Evolutionary conservation across 108 stramenopile genomes (phyloP).

Genomic region (Pseudonitzschia pungens): DNA sequence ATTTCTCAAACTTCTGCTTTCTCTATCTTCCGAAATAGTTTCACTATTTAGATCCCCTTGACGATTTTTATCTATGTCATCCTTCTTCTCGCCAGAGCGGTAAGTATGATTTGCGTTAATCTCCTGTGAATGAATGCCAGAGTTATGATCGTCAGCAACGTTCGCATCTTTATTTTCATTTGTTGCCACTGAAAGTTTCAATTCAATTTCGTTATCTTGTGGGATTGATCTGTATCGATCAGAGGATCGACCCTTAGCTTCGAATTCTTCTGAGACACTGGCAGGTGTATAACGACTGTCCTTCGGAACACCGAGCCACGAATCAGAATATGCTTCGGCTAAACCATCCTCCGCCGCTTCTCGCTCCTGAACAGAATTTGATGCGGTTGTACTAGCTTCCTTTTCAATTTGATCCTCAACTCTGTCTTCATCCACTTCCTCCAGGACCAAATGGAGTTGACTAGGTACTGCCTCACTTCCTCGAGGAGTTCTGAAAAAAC

Average conservation of each 20-base stretch:
- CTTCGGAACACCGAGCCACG: neutral
- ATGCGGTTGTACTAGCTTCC: neutral
- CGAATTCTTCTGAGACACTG: neutral
- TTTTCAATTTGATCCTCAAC: neutral
- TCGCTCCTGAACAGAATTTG: neutral
- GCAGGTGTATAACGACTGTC: conserved; percentile 8
- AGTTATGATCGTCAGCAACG: neutral
- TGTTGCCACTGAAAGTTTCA: conserved; percentile 1
- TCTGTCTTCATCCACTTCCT: neutral
- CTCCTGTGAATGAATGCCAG: neutral
- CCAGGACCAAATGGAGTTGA: conserved; percentile 2
- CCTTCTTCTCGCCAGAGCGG: neutral
- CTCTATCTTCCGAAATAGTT: neutral
- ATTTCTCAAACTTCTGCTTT: neutral
- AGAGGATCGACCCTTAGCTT: neutral
- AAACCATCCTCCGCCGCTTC: neutral
- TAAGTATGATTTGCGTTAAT: no score
- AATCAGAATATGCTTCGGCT: conserved; percentile 1
- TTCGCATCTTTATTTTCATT: neutral
- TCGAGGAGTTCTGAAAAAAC: conserved; percentile 13
- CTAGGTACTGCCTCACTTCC: conserved; percentile 7
- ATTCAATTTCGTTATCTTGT: neutral
- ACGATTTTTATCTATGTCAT: neutral
- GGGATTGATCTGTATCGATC: conserved; percentile 6
- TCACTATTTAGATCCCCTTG: neutral